These are phyloP conservation scores for Plectosphaerella plurivora DNA, from an alignment of 2,329 filamentous ascomycete species.

Conservation along the genomic window DNA sequence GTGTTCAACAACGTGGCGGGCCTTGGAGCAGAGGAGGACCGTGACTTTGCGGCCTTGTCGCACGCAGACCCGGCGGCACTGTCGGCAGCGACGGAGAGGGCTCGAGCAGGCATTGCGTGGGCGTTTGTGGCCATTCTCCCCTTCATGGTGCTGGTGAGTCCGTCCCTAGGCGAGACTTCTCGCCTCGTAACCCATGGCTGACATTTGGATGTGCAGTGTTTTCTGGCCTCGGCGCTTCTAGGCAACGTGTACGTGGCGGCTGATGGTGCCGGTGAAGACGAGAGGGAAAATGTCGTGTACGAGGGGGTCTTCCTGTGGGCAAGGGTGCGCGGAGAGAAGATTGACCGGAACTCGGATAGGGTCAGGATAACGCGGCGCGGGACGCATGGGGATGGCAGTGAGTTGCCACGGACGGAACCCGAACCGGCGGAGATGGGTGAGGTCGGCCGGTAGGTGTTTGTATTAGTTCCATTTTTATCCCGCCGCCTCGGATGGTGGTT, in stretches of 20 bases:
- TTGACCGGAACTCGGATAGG: neutral
- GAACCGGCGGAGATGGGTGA: no score
- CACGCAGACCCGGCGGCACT: slow-evolving; percentile 27
- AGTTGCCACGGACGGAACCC: no score
- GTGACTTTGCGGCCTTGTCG: slow-evolving; percentile 29
- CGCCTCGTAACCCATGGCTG: neutral
- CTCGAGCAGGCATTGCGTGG: slow-evolving; percentile 58
- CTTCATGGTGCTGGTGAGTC: slow-evolving; percentile 43
- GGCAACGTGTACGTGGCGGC: slow-evolving; percentile 27
- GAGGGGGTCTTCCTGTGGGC: slow-evolving; percentile 23
- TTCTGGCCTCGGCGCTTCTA: slow-evolving; percentile 19
- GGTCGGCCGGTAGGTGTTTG: no score
- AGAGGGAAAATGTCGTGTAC: slow-evolving; percentile 19
- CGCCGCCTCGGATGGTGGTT: no score
- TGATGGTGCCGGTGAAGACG: slow-evolving; percentile 17
- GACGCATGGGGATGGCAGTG: neutral
- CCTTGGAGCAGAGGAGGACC: slow-evolving; percentile 11
- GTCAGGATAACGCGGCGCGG: neutral
- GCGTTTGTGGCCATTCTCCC: slow-evolving; percentile 59
- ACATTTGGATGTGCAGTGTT: slow-evolving; percentile 12
- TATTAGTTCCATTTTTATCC: no score
- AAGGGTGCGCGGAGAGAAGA: slow-evolving; percentile 11
- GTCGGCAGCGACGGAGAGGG: slow-evolving; percentile 32
- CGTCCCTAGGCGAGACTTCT: neutral
- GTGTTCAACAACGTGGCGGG: slow-evolving; percentile 59